Conservation (phyloP, 371 early-diverging fungal genomes). For the Umbelopsis sp. region DNA sequence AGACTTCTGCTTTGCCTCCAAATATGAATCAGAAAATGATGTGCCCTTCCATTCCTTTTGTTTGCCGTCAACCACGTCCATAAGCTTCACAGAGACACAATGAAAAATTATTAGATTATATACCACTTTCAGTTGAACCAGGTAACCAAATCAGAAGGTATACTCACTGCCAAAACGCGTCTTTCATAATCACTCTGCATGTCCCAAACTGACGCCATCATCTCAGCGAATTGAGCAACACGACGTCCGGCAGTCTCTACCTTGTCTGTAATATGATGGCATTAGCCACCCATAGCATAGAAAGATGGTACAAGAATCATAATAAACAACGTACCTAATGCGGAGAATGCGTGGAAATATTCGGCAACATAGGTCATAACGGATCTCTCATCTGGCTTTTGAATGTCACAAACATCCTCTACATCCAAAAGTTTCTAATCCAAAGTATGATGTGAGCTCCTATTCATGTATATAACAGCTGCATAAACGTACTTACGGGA, state of each 20-base stretch:
- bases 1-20: conserved; percentile 76
- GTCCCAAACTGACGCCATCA: conserved; percentile 83
- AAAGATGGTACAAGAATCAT: neutral
- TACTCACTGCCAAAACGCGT: conserved; percentile 63
- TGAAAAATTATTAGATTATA: neutral
- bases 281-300: neutral
- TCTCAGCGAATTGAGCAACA: conserved; percentile 89
- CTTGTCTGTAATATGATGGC: conserved; percentile 56
- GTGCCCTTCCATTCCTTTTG: conserved; percentile 72
- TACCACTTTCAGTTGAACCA: neutral
- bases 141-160: neutral
- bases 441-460: too few species aligned
- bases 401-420: conserved; percentile 94
- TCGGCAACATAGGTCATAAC: conserved; percentile 99
- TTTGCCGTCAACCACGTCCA: conserved; percentile 63
- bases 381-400: conserved; percentile 96
- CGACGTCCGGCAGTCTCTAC: conserved; percentile 91
- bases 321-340: conserved; percentile 53
- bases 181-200: conserved; percentile 91
- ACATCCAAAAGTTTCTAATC: conserved; percentile 85
- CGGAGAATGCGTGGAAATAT: conserved; percentile 97
- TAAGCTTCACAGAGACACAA: conserved; percentile 41
- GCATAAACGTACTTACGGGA: conserved; percentile 54
- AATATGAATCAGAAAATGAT: conserved; percentile 67
- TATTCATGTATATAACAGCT: neutral